These are phyloP conservation scores for Trichoderma hamatum DNA, from an alignment of 2,329 filamentous ascomycete species.

Conservation along the genomic window DNA sequence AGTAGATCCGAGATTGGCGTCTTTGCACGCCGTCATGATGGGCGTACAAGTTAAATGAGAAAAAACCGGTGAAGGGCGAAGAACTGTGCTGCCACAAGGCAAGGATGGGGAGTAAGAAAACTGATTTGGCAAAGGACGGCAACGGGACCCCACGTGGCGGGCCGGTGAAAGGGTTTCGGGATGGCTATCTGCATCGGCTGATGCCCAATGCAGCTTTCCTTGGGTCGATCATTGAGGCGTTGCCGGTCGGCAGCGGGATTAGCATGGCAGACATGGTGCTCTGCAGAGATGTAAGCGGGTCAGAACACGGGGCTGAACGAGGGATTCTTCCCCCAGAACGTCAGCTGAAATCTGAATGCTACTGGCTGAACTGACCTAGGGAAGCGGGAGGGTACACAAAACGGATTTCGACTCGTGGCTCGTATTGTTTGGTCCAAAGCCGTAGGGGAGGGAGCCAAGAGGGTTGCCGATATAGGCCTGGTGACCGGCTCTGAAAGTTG, in stretches of 20 bases:
- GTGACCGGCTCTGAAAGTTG: neutral
- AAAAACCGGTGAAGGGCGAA: conserved; percentile 22
- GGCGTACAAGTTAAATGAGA: conserved; percentile 1
- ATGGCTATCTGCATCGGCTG: conserved; percentile 25
- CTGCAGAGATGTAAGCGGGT: neutral
- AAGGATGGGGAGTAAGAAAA: neutral
- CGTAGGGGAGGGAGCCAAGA: conserved; percentile 16
- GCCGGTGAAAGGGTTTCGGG: conserved; percentile 11
- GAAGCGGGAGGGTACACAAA: conserved; percentile 20
- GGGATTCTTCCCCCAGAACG: neutral
- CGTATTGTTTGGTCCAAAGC: conserved; percentile 12
- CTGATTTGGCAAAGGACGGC: neutral
- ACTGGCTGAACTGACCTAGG: neutral
- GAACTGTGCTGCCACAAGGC: neutral
- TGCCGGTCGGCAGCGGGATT: neutral
- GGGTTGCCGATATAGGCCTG: conserved; percentile 17
- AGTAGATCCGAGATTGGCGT: conserved; percentile 6
- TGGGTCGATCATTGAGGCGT: conserved; percentile 25
- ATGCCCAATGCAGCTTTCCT: conserved; percentile 27
- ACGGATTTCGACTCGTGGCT: conserved; percentile 13
- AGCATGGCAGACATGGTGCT: neutral
- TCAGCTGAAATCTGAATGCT: neutral
- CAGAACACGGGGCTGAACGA: neutral
- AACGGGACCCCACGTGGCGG: conserved; percentile 25
- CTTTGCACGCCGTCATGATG: conserved; percentile 11